Base-by-base conservation (phyloP, 164 flowering plant species). In the Brasenia schreberi region DNA sequence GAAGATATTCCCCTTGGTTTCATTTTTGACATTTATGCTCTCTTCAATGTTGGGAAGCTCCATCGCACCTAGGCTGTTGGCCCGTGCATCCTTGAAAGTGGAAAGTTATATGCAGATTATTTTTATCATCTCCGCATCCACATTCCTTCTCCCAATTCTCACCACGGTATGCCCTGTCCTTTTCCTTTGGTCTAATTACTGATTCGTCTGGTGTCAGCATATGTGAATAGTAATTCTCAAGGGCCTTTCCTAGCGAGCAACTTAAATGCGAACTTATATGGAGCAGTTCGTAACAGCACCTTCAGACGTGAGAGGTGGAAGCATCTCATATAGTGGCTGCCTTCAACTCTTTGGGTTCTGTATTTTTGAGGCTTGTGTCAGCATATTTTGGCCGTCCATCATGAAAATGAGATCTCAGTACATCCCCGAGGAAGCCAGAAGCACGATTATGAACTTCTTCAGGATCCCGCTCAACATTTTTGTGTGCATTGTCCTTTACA, bases 371-470 rank as follows among this genome's bases (percentile, higher is more conserved):
- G 81, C 88, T 63, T 93, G 98, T 77, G 96, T 90, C 17, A 97
- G 97, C 18, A 76, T 90, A 68, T 93, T 93, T 76, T 93, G 98
- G 98, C 98, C 98, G 60, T 87, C 96, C 61, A 90, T 93, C 43
- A 90, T 90, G 98, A 93, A 90, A 79, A 90, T 90, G 98, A 83
- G 98, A 67, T 93, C 98, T 43, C 98, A 90, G 66, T 93, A 87
- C 78, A 89, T 93, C 69, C 98, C 98, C 18, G 98, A 93, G 84
- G 98, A 93, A 75, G 85, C 98, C 42, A 80, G 97, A 72, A 93
- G 98, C 88, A 93, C 97, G 68, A 90, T 93, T 71, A 90, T 93
- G 97, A 93, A 90, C 78, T 93, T 93, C 79, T 93, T 93, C 90
- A 89, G 98, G 44, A 88, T 93, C 75, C 98, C 98, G 65, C 92